Percentiles rank a stretch among this genome's conserved stretches.
Evolutionary conservation across 768 basidiomycete genomes (phyloP).

Genomic region (Trametes punicea): DNA sequence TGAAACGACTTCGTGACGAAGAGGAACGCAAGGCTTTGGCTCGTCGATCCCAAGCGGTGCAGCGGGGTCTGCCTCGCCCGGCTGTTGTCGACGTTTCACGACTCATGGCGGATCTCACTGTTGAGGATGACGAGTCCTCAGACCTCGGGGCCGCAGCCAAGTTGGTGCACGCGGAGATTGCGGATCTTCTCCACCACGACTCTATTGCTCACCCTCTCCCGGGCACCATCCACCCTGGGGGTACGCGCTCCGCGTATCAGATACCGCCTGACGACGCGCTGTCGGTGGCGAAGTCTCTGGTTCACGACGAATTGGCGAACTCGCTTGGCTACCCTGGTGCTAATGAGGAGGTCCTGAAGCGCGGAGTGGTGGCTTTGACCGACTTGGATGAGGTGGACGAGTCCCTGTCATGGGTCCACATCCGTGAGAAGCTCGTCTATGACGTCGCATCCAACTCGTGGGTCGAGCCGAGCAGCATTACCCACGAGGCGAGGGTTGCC

Average conservation of each 20-base stretch:
- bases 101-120: conserved; percentile 57
- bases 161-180: conserved; percentile 77
- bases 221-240: conserved; percentile 77
- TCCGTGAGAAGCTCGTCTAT: conserved; percentile 61
- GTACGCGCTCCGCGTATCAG: conserved; percentile 62
- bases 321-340: conserved; percentile 85
- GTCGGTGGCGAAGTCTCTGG: conserved; percentile 59
- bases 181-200: conserved; percentile 80
- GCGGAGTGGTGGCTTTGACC: conserved; percentile 65
- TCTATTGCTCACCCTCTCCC: conserved; percentile 84
- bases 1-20: conserved; percentile 63
- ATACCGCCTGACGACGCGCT: conserved; percentile 78
- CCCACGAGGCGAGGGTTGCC: conserved; percentile 53
- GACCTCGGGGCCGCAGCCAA: conserved; percentile 49
- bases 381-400: conserved; percentile 62
- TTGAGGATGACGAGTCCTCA: conserved; percentile 43
- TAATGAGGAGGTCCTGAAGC: conserved; percentile 70
- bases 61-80: conserved; percentile 81
- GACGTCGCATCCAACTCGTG: conserved; percentile 55
- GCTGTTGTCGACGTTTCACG: conserved; percentile 70
- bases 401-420: conserved; percentile 65
- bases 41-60: conserved; percentile 76
- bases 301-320: conserved; percentile 79
- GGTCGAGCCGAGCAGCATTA: conserved; percentile 63
- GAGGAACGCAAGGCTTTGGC: conserved; percentile 81